Percentiles rank a stretch among this genome's conserved stretches.
These are phyloP conservation scores for Scedosporium apiospermum DNA, from an alignment of 2,329 filamentous ascomycete genomes.

Conservation along the genomic window DNA sequence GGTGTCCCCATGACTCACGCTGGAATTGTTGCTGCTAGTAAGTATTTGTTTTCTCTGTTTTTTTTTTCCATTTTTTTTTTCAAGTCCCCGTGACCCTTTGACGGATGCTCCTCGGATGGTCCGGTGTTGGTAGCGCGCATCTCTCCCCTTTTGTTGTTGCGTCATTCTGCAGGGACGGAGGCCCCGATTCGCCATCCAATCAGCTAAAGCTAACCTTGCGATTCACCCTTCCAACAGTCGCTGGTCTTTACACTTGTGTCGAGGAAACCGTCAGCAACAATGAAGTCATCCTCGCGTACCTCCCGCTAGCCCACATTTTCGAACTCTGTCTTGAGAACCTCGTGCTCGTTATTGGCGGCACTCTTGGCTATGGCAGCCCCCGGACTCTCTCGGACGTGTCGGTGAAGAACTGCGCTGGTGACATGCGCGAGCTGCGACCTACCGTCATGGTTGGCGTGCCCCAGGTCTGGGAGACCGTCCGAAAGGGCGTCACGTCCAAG, in stretches of 20 bases:
- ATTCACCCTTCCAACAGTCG: conserved; percentile 36
- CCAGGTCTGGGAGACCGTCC: conserved; percentile 93
- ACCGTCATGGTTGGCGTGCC: conserved; percentile 91
- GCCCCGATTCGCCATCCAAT: not conserved
- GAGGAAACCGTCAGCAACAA: conserved; percentile 67
- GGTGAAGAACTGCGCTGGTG: conserved; percentile 82
- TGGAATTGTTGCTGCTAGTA: conserved; percentile 63
- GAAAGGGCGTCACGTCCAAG: conserved; percentile 81
- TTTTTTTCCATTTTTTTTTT: not conserved
- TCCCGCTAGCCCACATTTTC: conserved; percentile 91
- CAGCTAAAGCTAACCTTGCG: conserved; percentile 9
- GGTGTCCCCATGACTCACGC: conserved; percentile 76
- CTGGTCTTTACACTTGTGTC: conserved; percentile 71
- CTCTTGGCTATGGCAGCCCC: conserved; percentile 86
- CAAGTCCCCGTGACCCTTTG: not conserved
- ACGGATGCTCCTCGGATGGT: not conserved
- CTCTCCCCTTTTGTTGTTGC: not conserved
- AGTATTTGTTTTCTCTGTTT: not conserved
- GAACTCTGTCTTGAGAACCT: conserved; percentile 95
- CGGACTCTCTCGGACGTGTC: conserved; percentile 80
- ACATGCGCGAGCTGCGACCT: conserved; percentile 85
- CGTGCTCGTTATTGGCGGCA: conserved; percentile 79
- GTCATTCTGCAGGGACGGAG: not conserved
- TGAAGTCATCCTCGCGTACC: conserved; percentile 79
- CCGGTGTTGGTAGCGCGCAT: not conserved